These are phyloP conservation scores for Termitomyces eurrhizus DNA, from an alignment of 768 basidiomycete genomes.

Conservation along the genomic window DNA sequence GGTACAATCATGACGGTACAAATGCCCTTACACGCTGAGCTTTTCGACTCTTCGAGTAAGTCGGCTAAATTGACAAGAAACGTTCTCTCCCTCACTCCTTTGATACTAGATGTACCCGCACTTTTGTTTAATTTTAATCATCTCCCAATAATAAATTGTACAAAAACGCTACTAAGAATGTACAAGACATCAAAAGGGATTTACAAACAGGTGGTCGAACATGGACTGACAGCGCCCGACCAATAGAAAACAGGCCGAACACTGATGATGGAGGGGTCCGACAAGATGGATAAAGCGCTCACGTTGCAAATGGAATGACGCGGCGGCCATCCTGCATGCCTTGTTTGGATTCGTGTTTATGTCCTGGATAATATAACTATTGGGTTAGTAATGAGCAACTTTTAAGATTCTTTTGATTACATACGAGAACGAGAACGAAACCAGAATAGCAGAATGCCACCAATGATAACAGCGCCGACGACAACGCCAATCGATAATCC, in stretches of 20 bases:
- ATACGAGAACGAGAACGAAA: not conserved
- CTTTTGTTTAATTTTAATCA: too few relatives aligned
- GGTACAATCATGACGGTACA: not conserved
- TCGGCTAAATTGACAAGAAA: not conserved
- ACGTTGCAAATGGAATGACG: not conserved
- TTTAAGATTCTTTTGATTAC: not conserved
- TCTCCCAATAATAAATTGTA: too few relatives aligned
- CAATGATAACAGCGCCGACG: not conserved
- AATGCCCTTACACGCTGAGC: too few relatives aligned
- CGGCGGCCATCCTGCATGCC: not conserved
- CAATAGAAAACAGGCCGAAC: not conserved
- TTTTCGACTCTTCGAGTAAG: not conserved
- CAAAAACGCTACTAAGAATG: too few relatives aligned
- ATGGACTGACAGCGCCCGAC: not conserved
- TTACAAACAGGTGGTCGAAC: not conserved
- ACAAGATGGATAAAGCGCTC: not conserved
- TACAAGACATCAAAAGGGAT: not conserved
- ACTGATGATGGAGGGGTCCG: too few relatives aligned
- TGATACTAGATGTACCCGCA: too few relatives aligned
- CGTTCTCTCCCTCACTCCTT: not conserved
- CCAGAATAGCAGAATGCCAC: not conserved
- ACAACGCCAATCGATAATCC: not conserved
- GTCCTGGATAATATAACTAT: not conserved
- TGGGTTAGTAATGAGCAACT: not conserved
- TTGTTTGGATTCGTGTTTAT: not conserved